Conservation (phyloP, 2,329 filamentous ascomycete species). For the Trichoderma breve region DNA sequence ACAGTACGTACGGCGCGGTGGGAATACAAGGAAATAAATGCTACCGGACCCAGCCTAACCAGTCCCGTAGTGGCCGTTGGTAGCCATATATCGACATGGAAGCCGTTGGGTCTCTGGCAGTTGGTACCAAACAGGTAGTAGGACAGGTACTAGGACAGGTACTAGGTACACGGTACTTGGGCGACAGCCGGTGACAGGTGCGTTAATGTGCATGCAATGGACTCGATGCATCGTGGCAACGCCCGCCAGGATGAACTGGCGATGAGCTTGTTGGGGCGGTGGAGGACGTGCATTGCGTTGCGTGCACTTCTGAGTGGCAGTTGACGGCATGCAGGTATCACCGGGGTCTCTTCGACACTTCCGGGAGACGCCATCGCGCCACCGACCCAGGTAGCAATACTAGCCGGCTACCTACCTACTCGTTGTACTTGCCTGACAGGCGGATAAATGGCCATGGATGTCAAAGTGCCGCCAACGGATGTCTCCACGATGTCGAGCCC, state of each 20-base stretch:
- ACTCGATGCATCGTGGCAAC: background rate
- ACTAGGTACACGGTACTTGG: background rate
- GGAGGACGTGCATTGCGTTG: background rate
- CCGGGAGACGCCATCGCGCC: background rate
- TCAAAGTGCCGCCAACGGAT: background rate
- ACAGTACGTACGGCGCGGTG: background rate
- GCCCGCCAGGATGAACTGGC: background rate
- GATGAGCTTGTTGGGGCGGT: background rate
- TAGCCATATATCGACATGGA: background rate
- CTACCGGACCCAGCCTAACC: background rate
- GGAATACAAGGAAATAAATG: background rate
- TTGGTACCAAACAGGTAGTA: background rate
- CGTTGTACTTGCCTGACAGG: background rate
- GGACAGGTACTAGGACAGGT: too few relatives aligned
- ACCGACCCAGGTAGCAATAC: background rate
- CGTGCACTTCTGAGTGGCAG: background rate
- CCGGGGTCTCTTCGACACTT: background rate
- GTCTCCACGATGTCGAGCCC: background rate
- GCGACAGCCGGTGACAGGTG: background rate
- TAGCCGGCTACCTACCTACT: background rate
- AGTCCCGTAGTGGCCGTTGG: background rate
- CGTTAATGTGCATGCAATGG: background rate
- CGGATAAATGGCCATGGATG: background rate
- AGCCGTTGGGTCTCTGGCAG: background rate
- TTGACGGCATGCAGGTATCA: background rate